A percentile compares a stretch with the other conserved stretches of the same genome.
These are phyloP conservation scores for Penicillium freii DNA, from an alignment of 2,329 filamentous ascomycete species.

Conservation along the genomic window DNA sequence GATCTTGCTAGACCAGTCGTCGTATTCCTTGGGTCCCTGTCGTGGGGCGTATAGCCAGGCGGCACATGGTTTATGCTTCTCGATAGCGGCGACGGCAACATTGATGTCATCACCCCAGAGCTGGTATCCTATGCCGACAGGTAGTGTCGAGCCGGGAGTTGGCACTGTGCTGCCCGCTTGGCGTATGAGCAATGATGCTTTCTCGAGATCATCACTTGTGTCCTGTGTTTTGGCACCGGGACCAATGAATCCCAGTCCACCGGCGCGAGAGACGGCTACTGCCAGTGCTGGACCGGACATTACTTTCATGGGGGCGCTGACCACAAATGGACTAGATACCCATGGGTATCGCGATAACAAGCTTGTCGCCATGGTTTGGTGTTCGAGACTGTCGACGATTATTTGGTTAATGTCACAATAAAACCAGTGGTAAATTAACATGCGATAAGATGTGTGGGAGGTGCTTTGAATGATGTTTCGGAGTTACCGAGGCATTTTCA, in stretches of 20 bases:
- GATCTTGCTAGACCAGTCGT: constrained; percentile 47
- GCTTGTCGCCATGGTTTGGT: constrained; percentile 16
- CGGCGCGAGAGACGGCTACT: constrained; percentile 58
- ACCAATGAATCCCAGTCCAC: constrained; percentile 56
- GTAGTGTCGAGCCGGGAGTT: constrained; percentile 25
- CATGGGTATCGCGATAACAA: constrained; percentile 54
- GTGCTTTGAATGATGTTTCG: background rate
- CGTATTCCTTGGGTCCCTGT: constrained; percentile 34
- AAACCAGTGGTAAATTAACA: background rate
- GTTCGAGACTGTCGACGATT: background rate
- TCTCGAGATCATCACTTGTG: constrained; percentile 33
- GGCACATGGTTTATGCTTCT: constrained; percentile 40
- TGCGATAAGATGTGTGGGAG: too few species aligned
- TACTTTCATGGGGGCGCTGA: constrained; percentile 68
- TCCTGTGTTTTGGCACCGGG: constrained; percentile 52
- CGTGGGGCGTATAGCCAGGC: constrained; percentile 46
- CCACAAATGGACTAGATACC: constrained; percentile 59
- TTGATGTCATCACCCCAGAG: constrained; percentile 42
- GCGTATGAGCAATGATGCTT: constrained; percentile 28
- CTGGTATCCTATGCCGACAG: constrained; percentile 45
- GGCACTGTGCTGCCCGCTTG: constrained; percentile 8
- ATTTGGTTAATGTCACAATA: background rate
- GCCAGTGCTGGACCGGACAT: constrained; percentile 60
- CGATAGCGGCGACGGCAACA: constrained; percentile 30
- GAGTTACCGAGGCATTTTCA: background rate